A percentile compares a stretch with the other conserved stretches of the same genome.
Evolutionary conservation across 2,329 filamentous ascomycete genomes (phyloP).

Genomic region (Fusarium sp.): DNA sequence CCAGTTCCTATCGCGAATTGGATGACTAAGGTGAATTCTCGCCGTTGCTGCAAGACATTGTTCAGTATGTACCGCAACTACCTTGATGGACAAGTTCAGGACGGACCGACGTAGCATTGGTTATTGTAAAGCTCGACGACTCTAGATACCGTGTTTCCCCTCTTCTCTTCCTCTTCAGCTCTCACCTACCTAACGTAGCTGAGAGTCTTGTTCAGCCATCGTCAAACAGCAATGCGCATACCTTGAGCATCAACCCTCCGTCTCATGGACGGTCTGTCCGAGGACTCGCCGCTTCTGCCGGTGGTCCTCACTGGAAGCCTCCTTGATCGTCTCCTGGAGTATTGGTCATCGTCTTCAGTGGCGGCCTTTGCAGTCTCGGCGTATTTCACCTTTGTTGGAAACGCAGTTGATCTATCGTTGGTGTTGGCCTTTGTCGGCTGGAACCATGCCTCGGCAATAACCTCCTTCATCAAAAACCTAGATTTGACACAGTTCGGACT

Average conservation of each 20-base stretch:
- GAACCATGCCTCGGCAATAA: conserved; percentile 15
- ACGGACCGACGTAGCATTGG: conserved; percentile 4
- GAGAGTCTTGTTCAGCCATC: conserved; percentile 1
- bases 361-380: conserved; percentile 2
- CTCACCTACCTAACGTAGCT: neutral
- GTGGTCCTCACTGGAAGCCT: conserved; percentile 37
- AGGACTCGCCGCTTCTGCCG: conserved; percentile 39
- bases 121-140: conserved; percentile 7
- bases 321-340: conserved; percentile 21
- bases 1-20: neutral
- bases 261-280: conserved; percentile 45
- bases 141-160: conserved; percentile 3
- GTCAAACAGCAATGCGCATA: conserved; percentile 23
- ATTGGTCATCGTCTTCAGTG: neutral
- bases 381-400: conserved; percentile 37
- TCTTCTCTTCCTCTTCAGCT: conserved; percentile 4
- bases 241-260: conserved; percentile 1
- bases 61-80: conserved; percentile 19
- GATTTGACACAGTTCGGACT: conserved; percentile 4
- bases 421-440: conserved; percentile 41
- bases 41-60: conserved; percentile 1
- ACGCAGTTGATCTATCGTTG: conserved; percentile 41
- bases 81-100: conserved; percentile 47
- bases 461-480: conserved; percentile 3
- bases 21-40: conserved; percentile 39